phyloP scores from a whole-genome alignment of 371 early-diverging fungal species.

The Chytridium lagenaria region DNA sequence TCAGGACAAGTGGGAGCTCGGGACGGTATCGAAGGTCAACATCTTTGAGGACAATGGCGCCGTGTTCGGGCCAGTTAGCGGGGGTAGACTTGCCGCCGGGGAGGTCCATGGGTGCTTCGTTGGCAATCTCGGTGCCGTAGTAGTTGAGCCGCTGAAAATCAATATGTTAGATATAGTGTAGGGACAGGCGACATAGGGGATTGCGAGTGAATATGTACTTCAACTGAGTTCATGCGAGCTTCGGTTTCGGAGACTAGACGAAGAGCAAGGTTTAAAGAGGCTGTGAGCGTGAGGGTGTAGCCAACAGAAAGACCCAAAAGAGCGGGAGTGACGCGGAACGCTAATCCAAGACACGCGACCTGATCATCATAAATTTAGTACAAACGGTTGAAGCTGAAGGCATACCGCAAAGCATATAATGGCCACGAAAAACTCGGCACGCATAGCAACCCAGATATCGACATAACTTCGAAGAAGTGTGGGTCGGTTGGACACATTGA shows the following conservation, averaged over 20 bases:
- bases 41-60: constrained; percentile 38
- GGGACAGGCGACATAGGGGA: background rate
- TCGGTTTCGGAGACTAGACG: background rate
- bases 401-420: constrained; percentile 12
- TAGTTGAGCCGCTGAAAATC: constrained; percentile 80
- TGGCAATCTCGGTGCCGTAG: constrained; percentile 69
- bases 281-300: background rate
- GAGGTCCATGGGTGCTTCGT: constrained; percentile 68
- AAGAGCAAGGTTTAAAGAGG: background rate
- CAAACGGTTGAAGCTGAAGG: constrained; percentile 1
- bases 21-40: constrained; percentile 42
- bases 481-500: background rate
- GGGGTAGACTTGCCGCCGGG: constrained; percentile 19
- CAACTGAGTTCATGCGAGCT: background rate
- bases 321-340: background rate
- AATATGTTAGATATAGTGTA: background rate
- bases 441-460: background rate
- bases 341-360: background rate
- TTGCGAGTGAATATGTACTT: too few relatives aligned
- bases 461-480: background rate
- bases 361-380: background rate
- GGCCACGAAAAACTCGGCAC: constrained; percentile 24
- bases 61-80: constrained; percentile 26
- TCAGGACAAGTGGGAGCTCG: constrained; percentile 50
- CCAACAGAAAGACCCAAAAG: background rate